These are phyloP conservation scores for Gilbertella persicaria DNA, from an alignment of 371 early-diverging fungal genomes.

Conservation along the genomic window DNA sequence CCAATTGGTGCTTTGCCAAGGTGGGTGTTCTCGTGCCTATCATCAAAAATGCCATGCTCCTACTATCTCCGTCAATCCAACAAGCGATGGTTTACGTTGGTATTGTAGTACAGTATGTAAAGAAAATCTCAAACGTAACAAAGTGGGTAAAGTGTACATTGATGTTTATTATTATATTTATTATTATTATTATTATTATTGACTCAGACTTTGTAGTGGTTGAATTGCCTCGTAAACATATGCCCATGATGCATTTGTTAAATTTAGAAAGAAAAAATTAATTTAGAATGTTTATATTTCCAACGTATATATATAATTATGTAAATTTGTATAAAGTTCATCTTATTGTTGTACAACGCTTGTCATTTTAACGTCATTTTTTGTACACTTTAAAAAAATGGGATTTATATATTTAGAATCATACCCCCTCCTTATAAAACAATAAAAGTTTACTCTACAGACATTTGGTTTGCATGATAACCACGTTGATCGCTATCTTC, in stretches of 20 bases:
- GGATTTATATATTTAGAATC: no score
- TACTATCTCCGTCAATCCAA: constrained; percentile 44
- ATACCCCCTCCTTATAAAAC: no score
- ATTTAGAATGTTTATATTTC: no score
- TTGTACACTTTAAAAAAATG: no score
- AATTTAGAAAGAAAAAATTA: no score
- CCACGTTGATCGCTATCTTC: constrained; percentile 7
- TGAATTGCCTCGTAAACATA: constrained; percentile 59
- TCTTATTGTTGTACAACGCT: no score
- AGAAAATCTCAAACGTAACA: constrained; percentile 59
- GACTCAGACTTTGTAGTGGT: constrained; percentile 29
- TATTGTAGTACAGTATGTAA: constrained; percentile 69
- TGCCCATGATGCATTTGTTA: constrained; percentile 53
- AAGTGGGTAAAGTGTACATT: constrained; percentile 45
- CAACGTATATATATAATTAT: no score
- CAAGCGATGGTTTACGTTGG: constrained; percentile 51
- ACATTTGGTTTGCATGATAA: constrained; percentile 13
- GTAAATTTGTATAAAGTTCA: no score
- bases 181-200: neutral
- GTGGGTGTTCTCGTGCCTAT: constrained; percentile 67
- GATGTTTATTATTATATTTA: neutral
- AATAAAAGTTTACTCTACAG: constrained; percentile 2
- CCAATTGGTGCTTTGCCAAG: constrained; percentile 21
- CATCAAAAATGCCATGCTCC: constrained; percentile 59
- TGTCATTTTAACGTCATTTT: no score